Conservation (phyloP, 805 yeast species). For the Saccharomyces cerevisiae region DNA sequence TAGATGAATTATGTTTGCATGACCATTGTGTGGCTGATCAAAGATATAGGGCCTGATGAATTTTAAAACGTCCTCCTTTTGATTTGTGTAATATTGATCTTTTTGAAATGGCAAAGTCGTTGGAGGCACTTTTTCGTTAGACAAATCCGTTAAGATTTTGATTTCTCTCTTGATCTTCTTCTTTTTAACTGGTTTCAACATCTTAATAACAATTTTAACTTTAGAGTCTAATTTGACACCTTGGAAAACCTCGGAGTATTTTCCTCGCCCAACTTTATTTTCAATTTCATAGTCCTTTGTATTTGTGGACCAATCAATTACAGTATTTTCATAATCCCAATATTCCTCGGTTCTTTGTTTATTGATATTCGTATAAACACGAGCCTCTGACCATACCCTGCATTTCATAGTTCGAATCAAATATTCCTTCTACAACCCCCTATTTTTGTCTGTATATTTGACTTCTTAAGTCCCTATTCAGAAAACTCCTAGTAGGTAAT, state of each 20-base stretch:
- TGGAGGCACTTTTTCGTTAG: slow-evolving; percentile 32
- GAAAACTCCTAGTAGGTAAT: neutral
- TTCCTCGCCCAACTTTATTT: slow-evolving; percentile 83
- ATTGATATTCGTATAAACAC: slow-evolving; percentile 73
- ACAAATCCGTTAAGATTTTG: slow-evolving; percentile 73
- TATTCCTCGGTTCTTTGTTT: slow-evolving; percentile 58
- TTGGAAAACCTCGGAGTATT: slow-evolving; percentile 89
- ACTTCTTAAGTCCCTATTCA: neutral
- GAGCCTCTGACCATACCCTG: slow-evolving; percentile 38
- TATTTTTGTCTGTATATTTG: neutral
- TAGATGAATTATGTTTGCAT: slow-evolving; percentile 66
- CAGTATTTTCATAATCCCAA: slow-evolving; percentile 76
- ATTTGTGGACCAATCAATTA: slow-evolving; percentile 53
- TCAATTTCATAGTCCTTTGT: slow-evolving; percentile 63
- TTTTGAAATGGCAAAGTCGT: slow-evolving; percentile 18
- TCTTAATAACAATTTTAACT: slow-evolving; percentile 71
- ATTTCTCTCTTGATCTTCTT: slow-evolving; percentile 89
- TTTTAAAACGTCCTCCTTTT: slow-evolving; percentile 20
- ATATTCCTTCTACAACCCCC: neutral
- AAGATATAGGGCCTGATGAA: slow-evolving; percentile 23
- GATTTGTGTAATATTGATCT: slow-evolving; percentile 24
- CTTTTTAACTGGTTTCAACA: slow-evolving; percentile 84
- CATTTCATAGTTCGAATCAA: slow-evolving; percentile 20
- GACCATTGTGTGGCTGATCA: slow-evolving; percentile 30
- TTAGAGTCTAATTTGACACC: slow-evolving; percentile 64